These are phyloP conservation scores for Jaltomata sinuosa DNA, from an alignment of 257 asterid species.

Conservation along the genomic window DNA sequence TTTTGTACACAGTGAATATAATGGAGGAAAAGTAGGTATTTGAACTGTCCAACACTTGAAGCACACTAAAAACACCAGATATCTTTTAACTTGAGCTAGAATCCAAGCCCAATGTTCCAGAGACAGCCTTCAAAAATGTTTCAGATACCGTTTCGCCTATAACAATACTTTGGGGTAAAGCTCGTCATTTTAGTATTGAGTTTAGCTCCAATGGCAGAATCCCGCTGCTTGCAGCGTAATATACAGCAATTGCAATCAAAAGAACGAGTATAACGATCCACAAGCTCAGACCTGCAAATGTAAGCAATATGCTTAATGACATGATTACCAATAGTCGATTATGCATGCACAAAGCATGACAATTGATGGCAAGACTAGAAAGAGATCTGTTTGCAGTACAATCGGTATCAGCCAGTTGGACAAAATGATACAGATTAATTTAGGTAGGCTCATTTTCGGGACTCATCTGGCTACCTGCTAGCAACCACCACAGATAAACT, in stretches of 20 bases:
- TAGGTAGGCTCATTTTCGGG: background rate
- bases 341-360: background rate
- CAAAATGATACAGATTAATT: background rate
- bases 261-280: constrained; percentile 51
- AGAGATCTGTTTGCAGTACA: background rate
- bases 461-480: background rate
- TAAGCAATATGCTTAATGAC: background rate
- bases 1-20: background rate
- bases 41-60: background rate
- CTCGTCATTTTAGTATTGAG: background rate
- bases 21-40: background rate
- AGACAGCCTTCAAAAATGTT: background rate
- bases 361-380: background rate
- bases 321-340: background rate
- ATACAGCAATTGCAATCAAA: constrained; percentile 49
- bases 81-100: background rate
- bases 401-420: background rate
- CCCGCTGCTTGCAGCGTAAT: constrained; percentile 26
- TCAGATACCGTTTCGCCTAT: background rate
- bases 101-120: background rate
- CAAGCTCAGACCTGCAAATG: constrained; percentile 50
- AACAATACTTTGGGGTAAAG: background rate
- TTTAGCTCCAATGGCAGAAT: constrained; percentile 17
- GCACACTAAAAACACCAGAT: background rate
- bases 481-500: background rate